These are phyloP conservation scores for Jackrogersella multiformis DNA, from an alignment of 495 filamentous ascomycete species.

Conservation along the genomic window DNA sequence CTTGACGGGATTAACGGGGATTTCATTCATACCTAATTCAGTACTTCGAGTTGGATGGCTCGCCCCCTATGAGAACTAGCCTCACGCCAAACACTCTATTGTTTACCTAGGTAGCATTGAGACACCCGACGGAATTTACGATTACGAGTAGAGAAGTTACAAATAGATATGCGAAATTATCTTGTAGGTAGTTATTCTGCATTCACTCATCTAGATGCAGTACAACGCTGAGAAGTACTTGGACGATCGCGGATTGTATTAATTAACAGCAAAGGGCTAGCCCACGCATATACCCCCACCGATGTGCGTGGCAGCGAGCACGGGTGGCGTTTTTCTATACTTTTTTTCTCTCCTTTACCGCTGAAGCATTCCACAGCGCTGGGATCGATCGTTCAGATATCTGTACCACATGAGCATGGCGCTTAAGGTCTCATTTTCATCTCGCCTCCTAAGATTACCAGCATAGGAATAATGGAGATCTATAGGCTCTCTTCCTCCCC, in stretches of 20 bases:
- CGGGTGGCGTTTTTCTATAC: slow-evolving; percentile 15
- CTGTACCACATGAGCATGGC: slow-evolving; percentile 1
- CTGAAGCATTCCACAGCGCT: slow-evolving; percentile 11
- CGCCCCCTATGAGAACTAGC: not conserved
- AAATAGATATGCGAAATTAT: too few species aligned
- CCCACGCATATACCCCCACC: slow-evolving; percentile 18
- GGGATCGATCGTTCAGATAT: slow-evolving; percentile 1
- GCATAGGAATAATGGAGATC: not conserved
- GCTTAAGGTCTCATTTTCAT: slow-evolving; percentile 27
- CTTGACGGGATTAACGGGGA: not conserved
- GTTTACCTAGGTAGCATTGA: too few species aligned
- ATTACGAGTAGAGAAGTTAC: not conserved
- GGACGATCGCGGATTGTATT: not conserved
- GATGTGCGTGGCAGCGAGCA: slow-evolving; percentile 1
- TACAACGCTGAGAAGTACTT: not conserved
- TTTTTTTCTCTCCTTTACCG: slow-evolving; percentile 7
- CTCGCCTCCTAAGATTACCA: slow-evolving; percentile 15
- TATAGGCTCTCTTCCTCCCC: not conserved
- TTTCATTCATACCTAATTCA: slow-evolving; percentile 1
- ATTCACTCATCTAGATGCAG: not conserved
- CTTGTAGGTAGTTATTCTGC: not conserved
- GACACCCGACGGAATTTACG: too few species aligned
- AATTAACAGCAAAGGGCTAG: slow-evolving; percentile 12
- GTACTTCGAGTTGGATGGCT: not conserved
- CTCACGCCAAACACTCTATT: not conserved